Evolutionary conservation across 371 early-diverging fungal species (phyloP).

Genomic region (Mucor indicus): DNA sequence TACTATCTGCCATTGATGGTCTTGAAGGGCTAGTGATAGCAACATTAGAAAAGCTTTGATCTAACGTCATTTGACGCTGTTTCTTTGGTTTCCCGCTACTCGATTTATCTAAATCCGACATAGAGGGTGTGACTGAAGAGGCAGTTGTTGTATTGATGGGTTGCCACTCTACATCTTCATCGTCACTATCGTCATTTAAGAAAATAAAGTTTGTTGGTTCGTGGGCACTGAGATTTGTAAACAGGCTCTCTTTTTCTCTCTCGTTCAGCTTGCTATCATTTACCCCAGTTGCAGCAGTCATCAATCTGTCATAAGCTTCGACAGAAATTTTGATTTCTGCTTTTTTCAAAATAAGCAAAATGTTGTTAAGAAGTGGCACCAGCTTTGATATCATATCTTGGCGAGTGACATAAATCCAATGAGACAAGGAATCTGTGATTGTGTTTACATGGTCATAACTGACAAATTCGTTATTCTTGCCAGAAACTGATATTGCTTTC

Average conservation of each 20-base stretch:
- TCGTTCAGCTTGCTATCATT: constrained; percentile 23
- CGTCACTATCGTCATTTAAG: constrained; percentile 43
- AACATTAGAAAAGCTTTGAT: constrained; percentile 23
- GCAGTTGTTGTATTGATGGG: constrained; percentile 5
- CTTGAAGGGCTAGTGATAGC: constrained; percentile 2
- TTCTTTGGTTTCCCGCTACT: neutral
- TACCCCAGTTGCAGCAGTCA: constrained; percentile 39
- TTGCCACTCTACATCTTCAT: constrained; percentile 40
- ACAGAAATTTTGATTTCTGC: constrained; percentile 29
- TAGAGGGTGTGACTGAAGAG: neutral
- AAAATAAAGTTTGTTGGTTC: constrained; percentile 39
- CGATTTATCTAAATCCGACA: neutral
- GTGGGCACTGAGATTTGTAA: constrained; percentile 32
- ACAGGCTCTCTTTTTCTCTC: constrained; percentile 26
- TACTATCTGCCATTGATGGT: neutral
- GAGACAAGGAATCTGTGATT: constrained; percentile 33
- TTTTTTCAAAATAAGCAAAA: constrained; percentile 24
- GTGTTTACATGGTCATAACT: constrained; percentile 12
- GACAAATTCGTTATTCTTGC: neutral
- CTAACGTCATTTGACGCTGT: constrained; percentile 24
- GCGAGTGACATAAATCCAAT: constrained; percentile 45
- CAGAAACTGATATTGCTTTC: neutral
- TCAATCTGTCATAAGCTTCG: constrained; percentile 35
- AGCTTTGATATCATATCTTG: constrained; percentile 31
- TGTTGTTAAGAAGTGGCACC: constrained; percentile 22